phyloP scores from a whole-genome alignment of 441 rosid genomes.

The Arabidopsis lyrata region DNA sequence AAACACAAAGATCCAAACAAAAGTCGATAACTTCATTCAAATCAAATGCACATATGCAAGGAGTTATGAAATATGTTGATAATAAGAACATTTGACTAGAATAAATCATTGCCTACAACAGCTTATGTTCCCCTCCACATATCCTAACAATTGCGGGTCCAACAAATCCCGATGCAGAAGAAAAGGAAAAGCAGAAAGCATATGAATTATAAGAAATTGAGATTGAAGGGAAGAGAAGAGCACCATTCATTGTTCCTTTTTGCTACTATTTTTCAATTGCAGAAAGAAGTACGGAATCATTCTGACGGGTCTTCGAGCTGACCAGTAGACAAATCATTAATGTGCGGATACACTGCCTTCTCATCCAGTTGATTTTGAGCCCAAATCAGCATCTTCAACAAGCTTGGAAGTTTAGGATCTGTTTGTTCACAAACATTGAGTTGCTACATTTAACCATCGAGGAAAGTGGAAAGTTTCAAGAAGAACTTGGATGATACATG shows the following conservation, averaged over 20 bases:
- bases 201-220: slow-evolving; percentile 37
- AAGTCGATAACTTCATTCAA: slow-evolving; percentile 23
- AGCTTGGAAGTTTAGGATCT: slow-evolving; percentile 96
- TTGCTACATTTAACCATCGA: neutral
- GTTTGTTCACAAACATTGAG: slow-evolving; percentile 44
- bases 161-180: slow-evolving; percentile 38
- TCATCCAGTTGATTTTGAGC: slow-evolving; percentile 90
- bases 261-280: slow-evolving; percentile 11
- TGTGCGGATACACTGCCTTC: slow-evolving; percentile 89
- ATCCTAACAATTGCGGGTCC: slow-evolving; percentile 30
- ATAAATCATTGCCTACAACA: slow-evolving; percentile 36
- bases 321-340: slow-evolving; percentile 76
- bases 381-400: slow-evolving; percentile 93
- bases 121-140: slow-evolving; percentile 40
- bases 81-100: slow-evolving; percentile 39
- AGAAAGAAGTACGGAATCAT: slow-evolving; percentile 44
- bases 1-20: slow-evolving; percentile 22
- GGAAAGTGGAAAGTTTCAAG: neutral
- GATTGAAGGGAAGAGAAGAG: slow-evolving; percentile 34
- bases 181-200: slow-evolving; percentile 30
- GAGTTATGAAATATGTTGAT: slow-evolving; percentile 41
- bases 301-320: slow-evolving; percentile 71
- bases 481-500: slow-evolving; percentile 13
- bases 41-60: slow-evolving; percentile 23
- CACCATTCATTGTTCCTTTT: slow-evolving; percentile 36